These are phyloP conservation scores for Trichoderma afroharzianum DNA, from an alignment of 2,329 filamentous ascomycete species.

Conservation along the genomic window DNA sequence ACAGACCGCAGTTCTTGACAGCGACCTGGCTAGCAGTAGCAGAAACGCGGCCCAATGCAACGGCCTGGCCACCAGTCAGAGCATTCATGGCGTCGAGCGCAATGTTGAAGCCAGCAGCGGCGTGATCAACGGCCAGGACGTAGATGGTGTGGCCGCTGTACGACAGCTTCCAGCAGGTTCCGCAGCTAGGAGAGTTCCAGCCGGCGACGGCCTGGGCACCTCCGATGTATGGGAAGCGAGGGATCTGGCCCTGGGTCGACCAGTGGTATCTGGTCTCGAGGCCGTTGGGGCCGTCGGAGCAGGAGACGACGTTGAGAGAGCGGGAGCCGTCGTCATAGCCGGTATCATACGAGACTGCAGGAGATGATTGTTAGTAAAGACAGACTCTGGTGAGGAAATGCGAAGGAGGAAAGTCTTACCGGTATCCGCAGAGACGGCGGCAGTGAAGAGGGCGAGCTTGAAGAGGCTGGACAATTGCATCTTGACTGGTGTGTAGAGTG, in stretches of 20 bases:
- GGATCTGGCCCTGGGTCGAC: constrained; percentile 50
- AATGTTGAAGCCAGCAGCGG: constrained; percentile 51
- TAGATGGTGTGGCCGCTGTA: constrained; percentile 51
- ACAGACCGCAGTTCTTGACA: constrained; percentile 41
- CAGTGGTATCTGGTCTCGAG: constrained; percentile 60
- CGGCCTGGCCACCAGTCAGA: constrained; percentile 51
- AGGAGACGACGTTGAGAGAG: constrained; percentile 56
- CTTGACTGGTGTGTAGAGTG: constrained; percentile 23
- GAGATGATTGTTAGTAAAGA: constrained; percentile 18
- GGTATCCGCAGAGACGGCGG: constrained; percentile 35
- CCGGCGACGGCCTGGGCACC: constrained; percentile 48
- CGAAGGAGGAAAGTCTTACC: constrained; percentile 23
- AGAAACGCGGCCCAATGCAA: constrained; percentile 49
- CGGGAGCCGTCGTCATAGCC: constrained; percentile 62
- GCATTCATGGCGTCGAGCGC: constrained; percentile 53
- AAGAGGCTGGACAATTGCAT: constrained; percentile 44
- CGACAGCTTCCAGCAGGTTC: constrained; percentile 54
- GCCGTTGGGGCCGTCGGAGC: constrained; percentile 66
- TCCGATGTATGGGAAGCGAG: constrained; percentile 53
- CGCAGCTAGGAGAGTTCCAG: constrained; percentile 57
- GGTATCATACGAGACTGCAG: constrained; percentile 64
- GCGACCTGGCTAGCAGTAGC: constrained; percentile 45
- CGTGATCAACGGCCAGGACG: constrained; percentile 54
- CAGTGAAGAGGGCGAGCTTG: constrained; percentile 37
- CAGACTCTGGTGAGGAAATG: background rate